A percentile compares a stretch with the other conserved stretches of the same genome.
Conservation (phyloP, 768 basidiomycete species). For the Macrolepiota fuliginosa region DNA sequence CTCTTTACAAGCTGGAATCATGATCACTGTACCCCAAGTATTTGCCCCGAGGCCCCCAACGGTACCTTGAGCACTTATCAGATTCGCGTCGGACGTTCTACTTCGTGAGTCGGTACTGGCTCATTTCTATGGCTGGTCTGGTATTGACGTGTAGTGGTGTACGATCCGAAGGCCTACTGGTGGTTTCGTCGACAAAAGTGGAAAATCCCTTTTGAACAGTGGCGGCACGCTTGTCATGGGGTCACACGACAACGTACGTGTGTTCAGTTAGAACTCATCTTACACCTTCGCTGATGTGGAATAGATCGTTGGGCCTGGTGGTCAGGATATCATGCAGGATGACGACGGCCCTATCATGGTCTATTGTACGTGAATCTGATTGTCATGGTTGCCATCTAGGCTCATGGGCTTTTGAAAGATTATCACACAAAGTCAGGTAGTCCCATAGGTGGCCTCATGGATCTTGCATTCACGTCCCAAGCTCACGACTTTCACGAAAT, state of each 20-base stretch:
- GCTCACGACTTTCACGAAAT: too few species aligned
- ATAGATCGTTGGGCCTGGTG: conserved; percentile 53
- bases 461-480: too few species aligned
- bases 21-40: conserved; percentile 32
- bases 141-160: not conserved
- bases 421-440: conserved; percentile 47
- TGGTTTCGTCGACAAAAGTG: conserved; percentile 43
- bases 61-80: conserved; percentile 56
- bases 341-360: conserved; percentile 44
- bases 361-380: conserved; percentile 34
- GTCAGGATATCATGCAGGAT: conserved; percentile 47
- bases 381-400: not conserved
- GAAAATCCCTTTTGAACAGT: conserved; percentile 41
- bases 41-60: not conserved
- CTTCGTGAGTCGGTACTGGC: conserved; percentile 28
- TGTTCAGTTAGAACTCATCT: not conserved
- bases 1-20: conserved; percentile 56
- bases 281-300: not conserved
- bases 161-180: conserved; percentile 32
- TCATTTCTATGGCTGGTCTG: not conserved
- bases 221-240: conserved; percentile 52
- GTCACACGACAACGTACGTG: conserved; percentile 39
- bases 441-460: conserved; percentile 27
- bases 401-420: conserved; percentile 26
- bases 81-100: conserved; percentile 53